Evolutionary conservation across 164 flowering plant genomes (phyloP), one percentile per base, ranked within the genome.

Genomic region (Nelumbo lutea): DNA sequence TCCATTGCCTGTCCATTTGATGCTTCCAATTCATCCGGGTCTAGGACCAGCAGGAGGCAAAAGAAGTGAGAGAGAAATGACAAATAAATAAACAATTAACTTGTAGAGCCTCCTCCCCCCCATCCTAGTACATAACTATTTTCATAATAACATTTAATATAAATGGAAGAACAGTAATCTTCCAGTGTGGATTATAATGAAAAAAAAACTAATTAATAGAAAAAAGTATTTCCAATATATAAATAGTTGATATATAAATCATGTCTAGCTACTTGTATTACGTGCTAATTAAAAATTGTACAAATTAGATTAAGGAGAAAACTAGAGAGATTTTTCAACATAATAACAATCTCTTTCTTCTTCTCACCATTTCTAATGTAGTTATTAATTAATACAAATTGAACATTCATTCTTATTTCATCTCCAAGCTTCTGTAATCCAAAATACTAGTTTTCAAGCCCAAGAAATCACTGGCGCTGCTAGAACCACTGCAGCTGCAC

Each of bases 361-460:
- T 66, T 61, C 65, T 58, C 42, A 11, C 42, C 44, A 61, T 53
- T 58, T 62, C 59, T 59, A 52, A 61, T 13, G 15, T 43, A 27
- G 27, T 27, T 27, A 44, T 42, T 14, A n/a, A 67, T 13, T 15
- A 61, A 40, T 27, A 48, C 65, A 62, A 4, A 48, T 3, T 27
- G 27, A 27, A 27, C 59, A 64, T 38, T 50, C 62, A 45, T 47
- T n/a, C 42, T 80, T 69, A 90, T 79, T 90, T 93, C 95, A 85
- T 86, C 70, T 90, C 90, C 85, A 87, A 77, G 76, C 85, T 79
- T 88, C 96, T 87, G 68, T 81, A 87, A 71, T 86, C 96, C 86
- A 85, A 79, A 41, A 84, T 81, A 13, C 83, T 81, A 66, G 50
- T 45, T 68, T 83, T 87, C 79, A 88, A 70, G 3, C 91, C 91